Percentiles rank a stretch among this genome's conserved stretches.
Conservation (phyloP, 1,284 basidiomycete genomes). For the Ganoderma resinaceum region DNA sequence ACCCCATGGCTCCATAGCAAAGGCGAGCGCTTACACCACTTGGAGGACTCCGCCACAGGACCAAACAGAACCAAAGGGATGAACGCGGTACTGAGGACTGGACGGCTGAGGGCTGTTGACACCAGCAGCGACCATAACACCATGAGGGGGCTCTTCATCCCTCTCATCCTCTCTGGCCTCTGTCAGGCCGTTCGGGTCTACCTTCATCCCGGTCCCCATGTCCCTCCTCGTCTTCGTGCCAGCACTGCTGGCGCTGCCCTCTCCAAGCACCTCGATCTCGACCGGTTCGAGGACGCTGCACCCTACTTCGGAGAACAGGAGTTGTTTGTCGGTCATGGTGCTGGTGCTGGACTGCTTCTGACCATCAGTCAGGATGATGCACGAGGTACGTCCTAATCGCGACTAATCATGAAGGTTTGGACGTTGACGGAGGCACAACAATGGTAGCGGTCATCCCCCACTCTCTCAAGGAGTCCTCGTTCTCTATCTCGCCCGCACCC, state of each 20-base stretch:
- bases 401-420: not conserved
- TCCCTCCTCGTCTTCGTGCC: slow-evolving; percentile 50
- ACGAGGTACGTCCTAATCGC: slow-evolving; percentile 51
- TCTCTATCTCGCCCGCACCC: slow-evolving; percentile 43
- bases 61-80: slow-evolving; percentile 24
- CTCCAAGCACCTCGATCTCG: slow-evolving; percentile 74
- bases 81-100: slow-evolving; percentile 18
- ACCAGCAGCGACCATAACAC: slow-evolving; percentile 22
- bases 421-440: slow-evolving; percentile 13
- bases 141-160: slow-evolving; percentile 41
- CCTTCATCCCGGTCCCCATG: slow-evolving; percentile 48
- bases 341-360: slow-evolving; percentile 58
- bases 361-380: slow-evolving; percentile 65
- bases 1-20: no score
- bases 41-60: not conserved
- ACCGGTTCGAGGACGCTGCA: slow-evolving; percentile 56
- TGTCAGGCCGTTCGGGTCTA: slow-evolving; percentile 57
- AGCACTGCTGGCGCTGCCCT: slow-evolving; percentile 64
- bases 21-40: not conserved
- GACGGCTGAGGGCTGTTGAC: slow-evolving; percentile 4
- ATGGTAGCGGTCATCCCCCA: slow-evolving; percentile 57
- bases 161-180: slow-evolving; percentile 40
- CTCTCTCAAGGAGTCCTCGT: slow-evolving; percentile 50
- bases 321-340: slow-evolving; percentile 64
- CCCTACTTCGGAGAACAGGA: slow-evolving; percentile 45